Conservation (phyloP, 2,329 filamentous ascomycete genomes). For the Neophaeococcomyces mojaviensis region DNA sequence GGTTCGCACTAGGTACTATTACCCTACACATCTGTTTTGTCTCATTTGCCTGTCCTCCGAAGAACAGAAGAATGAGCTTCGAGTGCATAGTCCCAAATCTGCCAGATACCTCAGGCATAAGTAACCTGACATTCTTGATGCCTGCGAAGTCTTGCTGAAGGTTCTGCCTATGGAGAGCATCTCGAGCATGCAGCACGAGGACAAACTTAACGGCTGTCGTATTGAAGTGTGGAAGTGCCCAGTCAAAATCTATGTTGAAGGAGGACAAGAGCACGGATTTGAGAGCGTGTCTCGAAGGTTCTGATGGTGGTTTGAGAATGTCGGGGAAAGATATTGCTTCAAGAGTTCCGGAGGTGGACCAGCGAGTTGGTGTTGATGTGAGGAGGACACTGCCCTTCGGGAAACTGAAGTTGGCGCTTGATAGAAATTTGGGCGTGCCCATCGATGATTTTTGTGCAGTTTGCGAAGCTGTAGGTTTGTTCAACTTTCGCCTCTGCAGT, state of each 20-base stretch:
- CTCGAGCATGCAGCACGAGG: slow-evolving; percentile 55
- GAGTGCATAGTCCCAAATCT: slow-evolving; percentile 82
- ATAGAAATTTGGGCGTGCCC: background rate
- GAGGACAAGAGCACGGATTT: slow-evolving; percentile 76
- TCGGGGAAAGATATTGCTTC: slow-evolving; percentile 38
- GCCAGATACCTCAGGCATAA: slow-evolving; percentile 57
- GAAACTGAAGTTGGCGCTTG: slow-evolving; percentile 32
- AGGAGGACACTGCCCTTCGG: slow-evolving; percentile 65
- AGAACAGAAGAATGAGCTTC: slow-evolving; percentile 86
- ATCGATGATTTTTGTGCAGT: slow-evolving; percentile 23
- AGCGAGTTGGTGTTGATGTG: slow-evolving; percentile 64
- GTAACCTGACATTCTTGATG: slow-evolving; percentile 53
- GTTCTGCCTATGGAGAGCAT: slow-evolving; percentile 35
- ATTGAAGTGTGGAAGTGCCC: slow-evolving; percentile 67
- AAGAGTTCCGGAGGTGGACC: slow-evolving; percentile 45
- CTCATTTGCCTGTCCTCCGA: slow-evolving; percentile 37
- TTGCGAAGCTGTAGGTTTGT: background rate
- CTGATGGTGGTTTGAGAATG: slow-evolving; percentile 71
- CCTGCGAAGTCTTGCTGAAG: slow-evolving; percentile 34
- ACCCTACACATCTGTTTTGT: slow-evolving; percentile 45
- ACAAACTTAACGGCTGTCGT: slow-evolving; percentile 53
- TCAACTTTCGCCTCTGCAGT: slow-evolving; percentile 11
- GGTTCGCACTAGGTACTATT: slow-evolving; percentile 79
- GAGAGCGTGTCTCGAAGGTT: slow-evolving; percentile 61
- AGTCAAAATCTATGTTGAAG: slow-evolving; percentile 77